phyloP scores from a whole-genome alignment of 202 grass and related monocot species.

The Cymbopogon flexuosus region DNA sequence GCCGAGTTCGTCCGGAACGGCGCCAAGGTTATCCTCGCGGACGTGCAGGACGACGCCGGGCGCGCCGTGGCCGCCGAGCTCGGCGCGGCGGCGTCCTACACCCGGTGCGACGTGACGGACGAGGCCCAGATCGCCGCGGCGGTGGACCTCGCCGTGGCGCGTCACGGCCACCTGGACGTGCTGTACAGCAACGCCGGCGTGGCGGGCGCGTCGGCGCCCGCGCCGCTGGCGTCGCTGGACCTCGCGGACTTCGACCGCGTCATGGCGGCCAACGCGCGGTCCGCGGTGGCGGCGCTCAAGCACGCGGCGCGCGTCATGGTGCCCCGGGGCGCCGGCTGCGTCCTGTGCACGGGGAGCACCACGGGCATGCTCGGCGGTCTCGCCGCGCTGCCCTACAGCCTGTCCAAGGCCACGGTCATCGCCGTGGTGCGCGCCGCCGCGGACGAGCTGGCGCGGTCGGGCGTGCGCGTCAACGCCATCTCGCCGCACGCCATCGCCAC shows the following conservation, averaged over 20 bases:
- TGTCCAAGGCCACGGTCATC: constrained; percentile 52
- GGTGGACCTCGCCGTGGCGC: constrained; percentile 50
- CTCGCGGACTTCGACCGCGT: constrained; percentile 48
- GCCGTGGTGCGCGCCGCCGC: constrained; percentile 42
- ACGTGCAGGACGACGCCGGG: constrained; percentile 53
- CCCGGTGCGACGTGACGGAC: constrained; percentile 52
- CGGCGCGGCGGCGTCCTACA: constrained; percentile 46
- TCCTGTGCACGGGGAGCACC: constrained; percentile 56
- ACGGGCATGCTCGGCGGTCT: constrained; percentile 57
- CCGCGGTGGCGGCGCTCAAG: constrained; percentile 46
- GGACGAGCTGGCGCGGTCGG: constrained; percentile 46
- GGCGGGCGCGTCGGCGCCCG: constrained; percentile 1
- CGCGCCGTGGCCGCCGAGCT: constrained; percentile 45
- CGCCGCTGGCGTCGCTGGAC: constrained; percentile 43
- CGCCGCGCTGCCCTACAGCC: constrained; percentile 41
- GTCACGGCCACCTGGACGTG: constrained; percentile 68
- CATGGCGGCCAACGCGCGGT: constrained; percentile 45
- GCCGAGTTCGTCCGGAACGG: constrained; percentile 63
- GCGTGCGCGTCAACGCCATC: constrained; percentile 75
- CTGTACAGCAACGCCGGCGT: constrained; percentile 63
- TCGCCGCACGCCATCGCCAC: constrained; percentile 62
- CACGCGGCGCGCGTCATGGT: constrained; percentile 73
- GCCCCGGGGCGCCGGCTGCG: constrained; percentile 38
- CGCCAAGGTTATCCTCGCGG: constrained; percentile 60
- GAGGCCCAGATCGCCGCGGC: constrained; percentile 51